phyloP scores from a whole-genome alignment of 1,139 yeast species.

The Saccharomyces hybrid region DNA sequence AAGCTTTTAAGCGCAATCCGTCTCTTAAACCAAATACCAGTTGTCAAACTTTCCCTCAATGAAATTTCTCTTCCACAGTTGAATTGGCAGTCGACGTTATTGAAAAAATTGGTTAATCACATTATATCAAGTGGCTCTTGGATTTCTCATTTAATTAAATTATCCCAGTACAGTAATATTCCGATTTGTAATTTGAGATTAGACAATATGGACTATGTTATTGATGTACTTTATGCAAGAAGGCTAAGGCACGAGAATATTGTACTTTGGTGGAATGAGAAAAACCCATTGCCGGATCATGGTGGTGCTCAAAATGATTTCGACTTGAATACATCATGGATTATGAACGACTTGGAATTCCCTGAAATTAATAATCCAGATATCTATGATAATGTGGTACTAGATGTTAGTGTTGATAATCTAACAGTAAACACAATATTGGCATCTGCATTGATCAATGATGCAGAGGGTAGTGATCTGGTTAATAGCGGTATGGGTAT shows the following conservation, averaged over 20 bases:
- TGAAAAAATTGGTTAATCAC: constrained; percentile 62
- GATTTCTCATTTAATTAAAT: constrained; percentile 56
- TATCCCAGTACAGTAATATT: constrained; percentile 67
- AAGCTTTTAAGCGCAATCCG: constrained; percentile 40
- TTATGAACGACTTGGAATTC: constrained; percentile 56
- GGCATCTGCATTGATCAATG: constrained; percentile 76
- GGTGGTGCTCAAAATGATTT: constrained; percentile 75
- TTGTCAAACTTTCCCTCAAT: constrained; percentile 49
- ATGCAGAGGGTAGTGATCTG: constrained; percentile 82
- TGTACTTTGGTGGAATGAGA: constrained; percentile 90
- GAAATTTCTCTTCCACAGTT: constrained; percentile 63
- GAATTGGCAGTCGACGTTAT: constrained; percentile 78
- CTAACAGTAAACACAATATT: constrained; percentile 78
- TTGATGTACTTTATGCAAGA: constrained; percentile 84
- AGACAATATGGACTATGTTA: constrained; percentile 68
- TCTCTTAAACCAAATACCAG: constrained; percentile 53
- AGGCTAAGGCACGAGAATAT: constrained; percentile 56
- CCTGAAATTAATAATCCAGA: constrained; percentile 77
- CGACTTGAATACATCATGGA: constrained; percentile 28
- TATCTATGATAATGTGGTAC: constrained; percentile 65
- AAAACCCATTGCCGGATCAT: constrained; percentile 65
- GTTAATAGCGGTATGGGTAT: constrained; percentile 41
- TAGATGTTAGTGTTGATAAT: constrained; percentile 75
- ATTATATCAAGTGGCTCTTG: constrained; percentile 69
- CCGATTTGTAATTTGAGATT: constrained; percentile 80